Base-by-base conservation (phyloP, 805 yeast genomes). In the Candida vaughaniae region DNA sequence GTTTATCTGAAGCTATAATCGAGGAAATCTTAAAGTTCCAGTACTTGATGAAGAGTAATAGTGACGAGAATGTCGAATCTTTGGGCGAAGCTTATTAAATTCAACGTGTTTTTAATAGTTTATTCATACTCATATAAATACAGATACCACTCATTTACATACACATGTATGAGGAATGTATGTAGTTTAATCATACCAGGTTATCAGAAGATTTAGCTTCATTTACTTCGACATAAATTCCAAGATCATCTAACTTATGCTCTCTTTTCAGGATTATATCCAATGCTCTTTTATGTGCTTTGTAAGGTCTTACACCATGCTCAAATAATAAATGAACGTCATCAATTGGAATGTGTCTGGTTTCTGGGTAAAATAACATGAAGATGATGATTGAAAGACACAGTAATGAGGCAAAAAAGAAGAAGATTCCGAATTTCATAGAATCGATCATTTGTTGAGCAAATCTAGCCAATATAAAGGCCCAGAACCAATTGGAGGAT, bases 1-100 rank as follows among this genome's bases (percentile, higher is more conserved):
- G 93, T 0, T 64, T 85, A 29, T 62, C 78, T 32, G 80, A 76
- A 39, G 87, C 86, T 0, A 66, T 85, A 6, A 61, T 80, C 6
- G 87, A 84, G 55, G 91, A 84, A 52, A 58, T 82, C 31, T 42
- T 46, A 20, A 31, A 31, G 19, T 31, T 31, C 19, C 16, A 30
- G 10, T 18, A 30, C 14, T 16, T 30, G 25, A 16, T 28, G 6
- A n/a, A n/a, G n/a, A n/a, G n/a, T n/a, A n/a, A n/a, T n/a, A n/a
- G n/a, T n/a, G n/a, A n/a, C n/a, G n/a, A n/a, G n/a, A n/a, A n/a
- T n/a, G n/a, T n/a, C n/a, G n/a, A n/a, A n/a, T n/a, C n/a, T n/a
- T n/a, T n/a, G n/a, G n/a, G n/a, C n/a, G n/a, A n/a, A n/a, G n/a
- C n/a, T n/a, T n/a, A n/a, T n/a, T n/a, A n/a, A n/a, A n/a, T n/a